These are phyloP conservation scores for Tolypocladium album DNA, from an alignment of 2,329 filamentous ascomycete genomes.

Conservation along the genomic window DNA sequence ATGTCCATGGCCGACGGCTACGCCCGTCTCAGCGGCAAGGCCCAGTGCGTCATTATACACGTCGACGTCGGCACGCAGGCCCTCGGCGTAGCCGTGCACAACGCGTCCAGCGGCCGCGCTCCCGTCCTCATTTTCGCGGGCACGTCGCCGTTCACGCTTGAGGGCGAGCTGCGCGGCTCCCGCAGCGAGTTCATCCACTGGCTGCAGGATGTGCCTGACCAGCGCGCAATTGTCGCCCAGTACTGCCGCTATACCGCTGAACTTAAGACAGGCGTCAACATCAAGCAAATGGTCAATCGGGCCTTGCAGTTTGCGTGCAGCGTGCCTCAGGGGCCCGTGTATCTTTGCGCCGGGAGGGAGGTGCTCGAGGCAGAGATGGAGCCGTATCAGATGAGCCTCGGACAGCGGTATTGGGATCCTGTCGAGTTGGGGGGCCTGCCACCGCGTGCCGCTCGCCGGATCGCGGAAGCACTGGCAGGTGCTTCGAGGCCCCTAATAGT, in stretches of 20 bases:
- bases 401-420: constrained; percentile 56
- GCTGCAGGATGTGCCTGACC: constrained; percentile 69
- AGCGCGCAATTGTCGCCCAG: constrained; percentile 65
- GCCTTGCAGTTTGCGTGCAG: constrained; percentile 67
- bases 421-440: constrained; percentile 49
- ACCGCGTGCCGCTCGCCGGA: constrained; percentile 35
- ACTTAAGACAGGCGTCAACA: constrained; percentile 67
- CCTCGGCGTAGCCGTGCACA: constrained; percentile 62
- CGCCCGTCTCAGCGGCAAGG: constrained; percentile 55
- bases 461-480: constrained; percentile 46
- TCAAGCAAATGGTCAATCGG: constrained; percentile 76
- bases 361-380: constrained; percentile 72
- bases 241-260: constrained; percentile 73
- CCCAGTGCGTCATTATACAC: constrained; percentile 64
- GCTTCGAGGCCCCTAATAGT: constrained; percentile 56
- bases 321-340: constrained; percentile 64
- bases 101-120: constrained; percentile 58
- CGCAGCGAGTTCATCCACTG: constrained; percentile 72
- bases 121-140: constrained; percentile 68
- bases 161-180: constrained; percentile 61
- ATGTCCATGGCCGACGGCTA: constrained; percentile 78
- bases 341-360: constrained; percentile 63
- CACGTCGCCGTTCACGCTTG: constrained; percentile 59
- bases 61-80: constrained; percentile 71
- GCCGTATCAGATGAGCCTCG: constrained; percentile 43